Conservation (phyloP, 2,329 filamentous ascomycete genomes). For the Aureobasidium sp. region DNA sequence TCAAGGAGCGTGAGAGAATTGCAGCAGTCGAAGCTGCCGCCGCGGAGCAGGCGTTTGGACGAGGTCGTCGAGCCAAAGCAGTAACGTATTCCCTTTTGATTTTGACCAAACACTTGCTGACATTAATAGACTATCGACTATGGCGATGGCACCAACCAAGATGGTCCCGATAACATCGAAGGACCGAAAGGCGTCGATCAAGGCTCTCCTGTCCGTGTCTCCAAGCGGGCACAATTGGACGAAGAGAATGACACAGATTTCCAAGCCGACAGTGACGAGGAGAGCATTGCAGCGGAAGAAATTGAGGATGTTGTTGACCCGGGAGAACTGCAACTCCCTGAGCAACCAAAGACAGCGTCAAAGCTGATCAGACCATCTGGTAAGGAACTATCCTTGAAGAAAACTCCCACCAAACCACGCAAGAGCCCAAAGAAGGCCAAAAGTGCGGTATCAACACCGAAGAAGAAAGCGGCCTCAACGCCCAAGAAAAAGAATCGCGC, state of each 20-base stretch:
- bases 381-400: slow-evolving; percentile 12
- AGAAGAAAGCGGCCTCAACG: slow-evolving; percentile 13
- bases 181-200: slow-evolving; percentile 17
- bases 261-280: slow-evolving; percentile 34
- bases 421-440: slow-evolving; percentile 9
- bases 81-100: slow-evolving; percentile 15
- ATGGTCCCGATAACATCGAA: slow-evolving; percentile 20
- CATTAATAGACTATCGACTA: slow-evolving; percentile 40
- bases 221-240: slow-evolving; percentile 25
- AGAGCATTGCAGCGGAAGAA: slow-evolving; percentile 26
- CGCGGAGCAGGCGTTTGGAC: slow-evolving; percentile 69
- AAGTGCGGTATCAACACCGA: not conserved
- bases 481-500: slow-evolving; percentile 11
- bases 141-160: slow-evolving; percentile 33
- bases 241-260: slow-evolving; percentile 46
- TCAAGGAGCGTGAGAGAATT: slow-evolving; percentile 72
- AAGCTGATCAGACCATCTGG: slow-evolving; percentile 12
- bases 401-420: slow-evolving; percentile 6
- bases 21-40: slow-evolving; percentile 65
- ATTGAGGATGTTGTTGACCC: slow-evolving; percentile 20
- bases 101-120: slow-evolving; percentile 17
- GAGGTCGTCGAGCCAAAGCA: slow-evolving; percentile 63
- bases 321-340: slow-evolving; percentile 12
- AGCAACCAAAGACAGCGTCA: slow-evolving; percentile 8
- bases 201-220: not conserved